Conservation (phyloP, 495 filamentous ascomycete species). For the Lichina pygmaea region DNA sequence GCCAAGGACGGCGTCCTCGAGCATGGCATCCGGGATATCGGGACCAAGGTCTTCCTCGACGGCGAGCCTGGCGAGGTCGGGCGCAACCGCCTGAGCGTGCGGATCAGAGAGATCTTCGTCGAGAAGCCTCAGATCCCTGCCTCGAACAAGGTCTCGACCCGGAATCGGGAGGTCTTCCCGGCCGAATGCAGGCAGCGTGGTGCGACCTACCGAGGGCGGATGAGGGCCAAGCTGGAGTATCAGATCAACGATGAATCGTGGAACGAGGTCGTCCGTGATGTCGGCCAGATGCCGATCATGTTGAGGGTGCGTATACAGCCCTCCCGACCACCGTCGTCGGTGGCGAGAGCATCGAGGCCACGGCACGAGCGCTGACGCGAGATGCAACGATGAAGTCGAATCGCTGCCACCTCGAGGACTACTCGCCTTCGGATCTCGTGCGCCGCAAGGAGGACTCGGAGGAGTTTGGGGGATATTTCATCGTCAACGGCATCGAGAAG, state of each 20-base stretch:
- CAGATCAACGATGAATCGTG: constrained; percentile 66
- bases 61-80: constrained; percentile 25
- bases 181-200: constrained; percentile 88
- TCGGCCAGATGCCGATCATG: constrained; percentile 84
- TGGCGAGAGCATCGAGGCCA: not conserved
- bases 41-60: constrained; percentile 65
- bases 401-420: constrained; percentile 65
- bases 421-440: constrained; percentile 58
- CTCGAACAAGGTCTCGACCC: constrained; percentile 50
- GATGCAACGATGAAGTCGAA: constrained; percentile 30
- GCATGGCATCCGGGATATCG: constrained; percentile 62
- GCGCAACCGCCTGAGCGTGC: constrained; percentile 42
- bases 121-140: constrained; percentile 48
- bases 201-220: constrained; percentile 67
- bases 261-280: constrained; percentile 48
- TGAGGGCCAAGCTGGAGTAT: constrained; percentile 56
- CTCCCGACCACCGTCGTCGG: not conserved
- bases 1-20: constrained; percentile 41
- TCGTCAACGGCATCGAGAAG: constrained; percentile 92
- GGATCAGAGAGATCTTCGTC: constrained; percentile 49
- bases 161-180: constrained; percentile 61
- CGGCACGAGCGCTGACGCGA: not conserved
- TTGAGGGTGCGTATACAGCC: constrained; percentile 29
- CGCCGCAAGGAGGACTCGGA: constrained; percentile 75
- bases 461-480: constrained; percentile 79